A percentile compares a stretch with the other conserved stretches of the same genome.
Evolutionary conservation across 2,329 filamentous ascomycete genomes (phyloP).

Genomic region (Pseudogymnoascus sp.): DNA sequence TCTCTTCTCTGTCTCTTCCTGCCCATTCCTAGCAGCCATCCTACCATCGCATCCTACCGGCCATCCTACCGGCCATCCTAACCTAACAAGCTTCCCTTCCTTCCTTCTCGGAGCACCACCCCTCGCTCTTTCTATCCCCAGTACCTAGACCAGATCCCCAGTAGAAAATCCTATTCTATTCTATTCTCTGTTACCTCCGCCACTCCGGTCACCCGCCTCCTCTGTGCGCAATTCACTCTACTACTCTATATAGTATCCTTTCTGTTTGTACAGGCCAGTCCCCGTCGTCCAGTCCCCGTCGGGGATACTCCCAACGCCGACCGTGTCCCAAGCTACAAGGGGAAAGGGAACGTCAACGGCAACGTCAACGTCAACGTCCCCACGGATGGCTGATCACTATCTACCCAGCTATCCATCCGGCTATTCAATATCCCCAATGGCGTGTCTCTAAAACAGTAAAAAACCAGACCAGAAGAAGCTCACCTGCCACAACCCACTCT

Average conservation of each 20-base stretch:
- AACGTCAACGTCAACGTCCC: not conserved
- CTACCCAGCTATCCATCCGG: not conserved
- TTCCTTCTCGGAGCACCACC: not conserved
- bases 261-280: not conserved
- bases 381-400: not conserved
- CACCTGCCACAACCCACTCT: not conserved
- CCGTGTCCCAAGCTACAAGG: not conserved
- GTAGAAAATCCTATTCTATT: not conserved
- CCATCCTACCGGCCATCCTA: too few relatives aligned
- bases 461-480: not conserved
- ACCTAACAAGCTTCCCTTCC: too few relatives aligned
- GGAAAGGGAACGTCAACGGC: not conserved
- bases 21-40: not conserved
- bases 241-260: not conserved
- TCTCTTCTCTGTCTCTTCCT: not conserved
- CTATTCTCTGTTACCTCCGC: not conserved
- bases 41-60: not conserved
- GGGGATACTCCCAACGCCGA: not conserved
- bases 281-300: not conserved
- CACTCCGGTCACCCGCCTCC: not conserved
- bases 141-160: not conserved
- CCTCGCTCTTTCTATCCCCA: not conserved
- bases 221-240: not conserved
- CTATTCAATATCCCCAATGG: not conserved
- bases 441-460: not conserved